Evolutionary conservation across 139 green algal species (phyloP).

Genomic region (Dunaliella primolecta): DNA sequence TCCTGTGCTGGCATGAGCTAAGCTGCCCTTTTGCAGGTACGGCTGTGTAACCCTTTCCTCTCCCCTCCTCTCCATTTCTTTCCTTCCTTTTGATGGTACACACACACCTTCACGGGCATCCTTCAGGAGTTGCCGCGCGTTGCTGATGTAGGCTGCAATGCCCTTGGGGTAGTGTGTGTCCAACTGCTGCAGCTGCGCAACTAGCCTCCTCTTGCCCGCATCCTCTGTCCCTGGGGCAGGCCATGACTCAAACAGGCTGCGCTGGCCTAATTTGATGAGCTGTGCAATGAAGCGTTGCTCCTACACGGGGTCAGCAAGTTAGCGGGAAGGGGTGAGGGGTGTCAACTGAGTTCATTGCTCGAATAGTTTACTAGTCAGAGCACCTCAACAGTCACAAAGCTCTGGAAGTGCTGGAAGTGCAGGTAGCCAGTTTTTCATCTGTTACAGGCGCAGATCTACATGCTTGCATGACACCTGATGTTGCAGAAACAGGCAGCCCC

Average conservation of each 20-base stretch:
- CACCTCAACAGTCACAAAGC: too few relatives aligned
- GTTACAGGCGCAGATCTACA: too few relatives aligned
- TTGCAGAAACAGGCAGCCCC: background rate
- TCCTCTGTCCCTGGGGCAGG: conserved; percentile 53
- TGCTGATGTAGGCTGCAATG: conserved; percentile 79
- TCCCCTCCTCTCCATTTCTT: too few relatives aligned
- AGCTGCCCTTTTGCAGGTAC: too few relatives aligned
- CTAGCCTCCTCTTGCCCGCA: conserved; percentile 53
- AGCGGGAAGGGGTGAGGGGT: too few relatives aligned
- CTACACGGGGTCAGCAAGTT: conserved; percentile 1
- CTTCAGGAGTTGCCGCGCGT: conserved; percentile 80
- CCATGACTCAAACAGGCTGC: conserved; percentile 79
- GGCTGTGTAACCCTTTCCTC: too few relatives aligned
- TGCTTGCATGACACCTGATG: background rate
- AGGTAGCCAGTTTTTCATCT: too few relatives aligned
- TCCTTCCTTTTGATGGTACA: too few relatives aligned
- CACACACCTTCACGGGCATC: conserved; percentile 73
- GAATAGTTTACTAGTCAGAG: too few relatives aligned
- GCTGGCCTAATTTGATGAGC: conserved; percentile 64
- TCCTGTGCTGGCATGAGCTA: too few relatives aligned
- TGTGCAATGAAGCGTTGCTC: conserved; percentile 28
- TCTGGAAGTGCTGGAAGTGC: too few relatives aligned
- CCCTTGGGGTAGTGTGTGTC: conserved; percentile 83
- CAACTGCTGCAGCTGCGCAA: conserved; percentile 66
- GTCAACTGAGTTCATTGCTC: too few relatives aligned